Percentiles rank a stretch among this genome's conserved stretches.
Conservation (phyloP, 495 filamentous ascomycete species). For the Aspergillus coremiiformis region DNA sequence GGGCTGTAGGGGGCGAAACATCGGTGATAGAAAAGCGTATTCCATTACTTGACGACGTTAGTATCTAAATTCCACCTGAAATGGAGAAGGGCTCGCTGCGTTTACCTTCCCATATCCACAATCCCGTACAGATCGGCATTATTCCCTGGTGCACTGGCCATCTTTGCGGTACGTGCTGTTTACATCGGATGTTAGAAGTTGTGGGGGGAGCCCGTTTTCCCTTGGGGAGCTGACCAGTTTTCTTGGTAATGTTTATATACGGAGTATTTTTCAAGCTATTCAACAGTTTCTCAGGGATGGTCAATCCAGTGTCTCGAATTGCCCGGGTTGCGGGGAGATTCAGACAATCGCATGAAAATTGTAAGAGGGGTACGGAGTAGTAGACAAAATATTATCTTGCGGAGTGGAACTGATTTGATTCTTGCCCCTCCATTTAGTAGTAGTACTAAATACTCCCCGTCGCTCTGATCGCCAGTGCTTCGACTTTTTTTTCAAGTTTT, state of each 20-base stretch:
- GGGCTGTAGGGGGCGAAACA: constrained; percentile 56
- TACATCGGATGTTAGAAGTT: neutral
- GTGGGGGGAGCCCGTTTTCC: no score
- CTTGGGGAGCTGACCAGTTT: no score
- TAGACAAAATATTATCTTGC: neutral
- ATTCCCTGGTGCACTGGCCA: neutral
- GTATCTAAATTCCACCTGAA: neutral
- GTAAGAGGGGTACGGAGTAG: neutral
- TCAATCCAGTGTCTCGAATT: neutral
- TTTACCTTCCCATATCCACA: constrained; percentile 71
- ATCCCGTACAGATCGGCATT: constrained; percentile 28
- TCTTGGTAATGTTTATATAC: no score
- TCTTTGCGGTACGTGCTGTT: neutral
- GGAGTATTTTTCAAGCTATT: no score
- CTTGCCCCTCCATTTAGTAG: constrained; percentile 1
- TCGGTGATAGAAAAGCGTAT: constrained; percentile 86
- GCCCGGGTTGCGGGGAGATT: neutral
- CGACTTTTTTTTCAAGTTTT: no score
- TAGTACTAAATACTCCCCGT: no score
- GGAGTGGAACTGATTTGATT: neutral
- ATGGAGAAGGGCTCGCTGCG: neutral
- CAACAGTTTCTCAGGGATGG: neutral
- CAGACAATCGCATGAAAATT: neutral
- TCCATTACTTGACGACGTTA: constrained; percentile 63
- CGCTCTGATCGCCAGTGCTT: no score